Base-by-base conservation (phyloP, 2,329 filamentous ascomycete genomes). In the Neopestalotiopsis sp. region DNA sequence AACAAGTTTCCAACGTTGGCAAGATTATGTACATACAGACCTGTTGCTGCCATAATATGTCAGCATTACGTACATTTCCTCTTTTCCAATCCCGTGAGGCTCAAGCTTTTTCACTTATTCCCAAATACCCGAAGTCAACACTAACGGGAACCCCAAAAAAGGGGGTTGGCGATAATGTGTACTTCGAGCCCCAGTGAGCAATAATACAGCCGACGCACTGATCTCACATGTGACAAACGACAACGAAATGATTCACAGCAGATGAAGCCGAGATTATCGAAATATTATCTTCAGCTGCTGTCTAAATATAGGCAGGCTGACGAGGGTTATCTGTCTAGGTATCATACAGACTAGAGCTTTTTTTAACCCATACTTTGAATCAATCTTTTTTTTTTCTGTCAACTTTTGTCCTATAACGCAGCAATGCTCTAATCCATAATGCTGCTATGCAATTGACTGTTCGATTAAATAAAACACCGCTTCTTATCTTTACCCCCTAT, bases 401-500 rank as follows among this genome's bases (percentile, higher is more conserved):
- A 66, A 58, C 64, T 56, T 66, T 49, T 58, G 63, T 10, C 64
- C 28, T 58, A n/a, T 58, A 17, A 58, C 17, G 45, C 45, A 52
- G 45, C 45, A 52, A 9, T 20, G 17, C 45, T 52, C 17, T 52
- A 17, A 52, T 52, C 45, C 45, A 20, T 20, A n/a, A 52, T 17
- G n/a, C 45, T 20, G 45, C 45, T 52, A 20, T 52, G 45, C 45
- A 52, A 38, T 38, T 52, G 45, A 52, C 45, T 24, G 45, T 20
- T 52, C 34, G 10, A 38, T 38, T 10, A 38, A 38, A 38, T 24
- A 52, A 52, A 52, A n/a, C 45, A 52, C 45, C 45, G 45, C 45
- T 52, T n/a, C 45, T n/a, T 17, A 20, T 52, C 45, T 52, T 52
- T 52, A 52, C 45, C 30, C 49, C 34, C 24, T 9, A 28, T 40